phyloP scores from a whole-genome alignment of 306 rosid species.

The Cucumis hystrix region DNA sequence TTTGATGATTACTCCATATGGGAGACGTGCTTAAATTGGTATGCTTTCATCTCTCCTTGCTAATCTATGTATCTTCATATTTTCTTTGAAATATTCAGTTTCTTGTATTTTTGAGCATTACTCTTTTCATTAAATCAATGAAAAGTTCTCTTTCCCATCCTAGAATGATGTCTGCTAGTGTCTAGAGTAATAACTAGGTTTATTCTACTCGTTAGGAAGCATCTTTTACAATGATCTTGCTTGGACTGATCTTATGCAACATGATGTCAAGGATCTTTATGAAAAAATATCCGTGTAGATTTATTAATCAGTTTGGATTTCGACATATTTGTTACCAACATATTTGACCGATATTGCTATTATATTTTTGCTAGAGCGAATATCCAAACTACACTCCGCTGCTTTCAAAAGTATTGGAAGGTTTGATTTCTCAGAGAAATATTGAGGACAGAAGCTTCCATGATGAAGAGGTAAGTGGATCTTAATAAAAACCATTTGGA shows the following conservation, averaged over 20 bases:
- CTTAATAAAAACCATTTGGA: background rate
- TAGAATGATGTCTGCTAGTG: background rate
- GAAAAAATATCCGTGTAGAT: background rate
- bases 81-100: too few relatives aligned
- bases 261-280: background rate
- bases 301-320: background rate
- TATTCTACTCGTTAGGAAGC: background rate
- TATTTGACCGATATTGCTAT: background rate
- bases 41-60: too few relatives aligned
- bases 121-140: too few relatives aligned
- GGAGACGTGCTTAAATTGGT: too few relatives aligned
- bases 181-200: background rate
- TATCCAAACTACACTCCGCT: slow-evolving; percentile 78
- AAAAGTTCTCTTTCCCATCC: too few relatives aligned
- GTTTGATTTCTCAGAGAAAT: slow-evolving; percentile 48
- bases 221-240: background rate
- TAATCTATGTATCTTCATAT: too few relatives aligned
- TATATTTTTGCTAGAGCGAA: slow-evolving; percentile 51
- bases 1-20: too few relatives aligned
- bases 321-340: background rate
- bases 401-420: slow-evolving; percentile 80
- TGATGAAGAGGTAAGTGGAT: slow-evolving; percentile 46
- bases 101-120: too few relatives aligned
- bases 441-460: slow-evolving; percentile 38
- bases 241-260: background rate